Base-by-base conservation (phyloP, 2,329 filamentous ascomycete species). In the Monosporascus cannonballus region DNA sequence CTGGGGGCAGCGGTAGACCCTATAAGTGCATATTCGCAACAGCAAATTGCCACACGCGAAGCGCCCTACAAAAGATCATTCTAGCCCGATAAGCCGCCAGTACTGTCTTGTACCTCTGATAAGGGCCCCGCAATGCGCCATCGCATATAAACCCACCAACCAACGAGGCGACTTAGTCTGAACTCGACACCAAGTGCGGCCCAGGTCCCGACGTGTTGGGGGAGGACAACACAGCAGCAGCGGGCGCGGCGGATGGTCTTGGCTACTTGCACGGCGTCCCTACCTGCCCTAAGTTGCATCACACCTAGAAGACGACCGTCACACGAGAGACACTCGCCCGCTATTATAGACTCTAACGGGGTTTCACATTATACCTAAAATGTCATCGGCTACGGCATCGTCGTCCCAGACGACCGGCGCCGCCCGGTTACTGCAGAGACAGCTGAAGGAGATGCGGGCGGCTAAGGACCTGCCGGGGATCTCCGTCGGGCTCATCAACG, bases 381-480 rank as follows among this genome's bases (percentile, higher is more conserved):
- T 74, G 71, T 70, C 73, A 52, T 72, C 72, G 42, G 72, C 74
- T 56, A 79, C 84, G 9, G 74, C 75, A 68, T 69, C 73, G 49
- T 73, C 72, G 41, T 71, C 74, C 47, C 60, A 69, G 37, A 68
- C 71, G 41, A 76, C 74, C 56, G 82, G 84, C 9, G 85, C 88
- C 15, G 88, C 84, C 20, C 78, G 85, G 56, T 83, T 97, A 59
- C 83, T 99, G 47, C 76, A 81, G 62, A 85, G 89, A 53, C 93
- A 97, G 73, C 83, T 97, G 59, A 96, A 96, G 76, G 86, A 95
- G 69, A 97, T 99, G 84, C 90, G 96, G 73, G 84, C 81, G 24
- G 86, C 90, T 69, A 93, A 91, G 68, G 91, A 96, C 71, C 87
- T 97, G 47, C 90, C 90, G 0, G 94, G 93, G 50, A 96, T 97